Evolutionary conservation across 768 basidiomycete genomes (phyloP).

Genomic region (Naganishia kalamii): DNA sequence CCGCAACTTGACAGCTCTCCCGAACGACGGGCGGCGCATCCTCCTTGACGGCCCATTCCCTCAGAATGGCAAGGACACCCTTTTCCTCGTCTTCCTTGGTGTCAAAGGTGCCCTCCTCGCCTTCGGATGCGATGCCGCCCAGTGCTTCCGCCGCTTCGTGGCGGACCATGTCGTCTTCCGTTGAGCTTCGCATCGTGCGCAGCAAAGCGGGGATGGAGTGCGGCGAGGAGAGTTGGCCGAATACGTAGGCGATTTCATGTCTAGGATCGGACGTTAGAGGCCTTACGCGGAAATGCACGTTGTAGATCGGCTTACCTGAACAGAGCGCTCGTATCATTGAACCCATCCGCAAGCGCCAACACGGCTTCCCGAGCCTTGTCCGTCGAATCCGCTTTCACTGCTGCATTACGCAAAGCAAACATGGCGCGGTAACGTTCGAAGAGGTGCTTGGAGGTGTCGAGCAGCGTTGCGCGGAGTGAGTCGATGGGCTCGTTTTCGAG

Average conservation of each 20-base stretch:
- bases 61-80: conserved; percentile 77
- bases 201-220: conserved; percentile 82
- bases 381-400: conserved; percentile 57
- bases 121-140: conserved; percentile 73
- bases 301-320: conserved; percentile 77
- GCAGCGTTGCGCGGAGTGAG: conserved; percentile 58
- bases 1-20: conserved; percentile 91
- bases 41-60: conserved; percentile 70
- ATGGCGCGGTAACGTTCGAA: conserved; percentile 96
- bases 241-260: conserved; percentile 97
- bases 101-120: conserved; percentile 31
- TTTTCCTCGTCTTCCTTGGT: conserved; percentile 42
- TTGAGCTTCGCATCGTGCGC: conserved; percentile 61
- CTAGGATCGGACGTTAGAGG: conserved; percentile 49
- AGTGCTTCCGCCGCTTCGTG: conserved; percentile 98
- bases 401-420: conserved; percentile 81
- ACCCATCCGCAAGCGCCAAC: conserved; percentile 83
- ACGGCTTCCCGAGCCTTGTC: conserved; percentile 56
- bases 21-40: conserved; percentile 83
- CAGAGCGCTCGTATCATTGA: conserved; percentile 76
- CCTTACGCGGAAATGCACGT: background rate
- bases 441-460: conserved; percentile 63
- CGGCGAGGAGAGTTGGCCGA: conserved; percentile 85
- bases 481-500: conserved; percentile 47
- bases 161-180: conserved; percentile 91